Conservation (phyloP, 1,139 yeast species). For the Casaregolazyma suthepensis region DNA sequence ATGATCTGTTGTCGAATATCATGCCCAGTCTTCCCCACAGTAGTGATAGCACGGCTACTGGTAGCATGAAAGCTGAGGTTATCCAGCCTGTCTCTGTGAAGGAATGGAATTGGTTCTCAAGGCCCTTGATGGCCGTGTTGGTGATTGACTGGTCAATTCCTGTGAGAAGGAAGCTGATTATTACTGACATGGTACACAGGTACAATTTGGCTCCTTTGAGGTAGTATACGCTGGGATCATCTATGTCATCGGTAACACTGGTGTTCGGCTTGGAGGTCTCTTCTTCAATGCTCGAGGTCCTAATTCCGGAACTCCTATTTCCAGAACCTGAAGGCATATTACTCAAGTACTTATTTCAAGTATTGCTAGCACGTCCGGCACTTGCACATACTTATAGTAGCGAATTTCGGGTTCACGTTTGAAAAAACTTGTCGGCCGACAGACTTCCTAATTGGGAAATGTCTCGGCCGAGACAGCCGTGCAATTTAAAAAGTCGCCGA, state of each 20-base stretch:
- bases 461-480: background rate
- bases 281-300: background rate
- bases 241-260: background rate
- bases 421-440: background rate
- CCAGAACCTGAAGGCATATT: background rate
- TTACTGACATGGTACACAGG: constrained; percentile 3
- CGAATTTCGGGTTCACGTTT: background rate
- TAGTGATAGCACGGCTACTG: constrained; percentile 1
- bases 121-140: background rate
- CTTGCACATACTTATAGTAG: background rate
- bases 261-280: background rate
- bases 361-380: background rate
- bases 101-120: constrained; percentile 1
- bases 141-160: constrained; percentile 6
- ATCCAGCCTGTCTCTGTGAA: constrained; percentile 1
- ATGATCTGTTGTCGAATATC: constrained; percentile 24
- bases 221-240: background rate
- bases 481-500: background rate
- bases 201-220: constrained; percentile 4
- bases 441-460: background rate
- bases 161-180: constrained; percentile 1
- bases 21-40: constrained; percentile 1
- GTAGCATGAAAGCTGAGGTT: constrained; percentile 2
- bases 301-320: background rate
- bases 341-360: background rate